A percentile compares a stretch with the other conserved stretches of the same genome.
Evolutionary conservation across 371 early-diverging fungal species (phyloP).

Genomic region (Mortierella sp.): DNA sequence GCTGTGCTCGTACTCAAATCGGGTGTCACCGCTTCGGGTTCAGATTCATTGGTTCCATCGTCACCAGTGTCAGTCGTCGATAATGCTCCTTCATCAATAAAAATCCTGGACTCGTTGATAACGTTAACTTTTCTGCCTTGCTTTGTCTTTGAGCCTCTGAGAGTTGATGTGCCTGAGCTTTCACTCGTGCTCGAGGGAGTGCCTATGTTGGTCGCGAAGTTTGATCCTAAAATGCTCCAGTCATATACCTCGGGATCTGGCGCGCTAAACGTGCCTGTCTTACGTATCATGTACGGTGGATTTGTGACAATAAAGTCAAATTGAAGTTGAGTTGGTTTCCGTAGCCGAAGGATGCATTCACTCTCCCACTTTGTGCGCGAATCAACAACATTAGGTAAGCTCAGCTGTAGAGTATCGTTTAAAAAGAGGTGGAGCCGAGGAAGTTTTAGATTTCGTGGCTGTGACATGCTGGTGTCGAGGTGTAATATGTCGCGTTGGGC

Average conservation of each 20-base stretch:
- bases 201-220: constrained; percentile 38
- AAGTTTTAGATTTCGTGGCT: constrained; percentile 50
- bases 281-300: constrained; percentile 79
- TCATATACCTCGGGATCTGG: constrained; percentile 71
- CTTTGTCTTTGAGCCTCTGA: constrained; percentile 48
- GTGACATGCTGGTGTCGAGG: constrained; percentile 53
- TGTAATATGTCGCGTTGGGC: constrained; percentile 50
- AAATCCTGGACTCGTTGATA: constrained; percentile 36
- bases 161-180: constrained; percentile 58
- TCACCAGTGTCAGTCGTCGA: constrained; percentile 10
- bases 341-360: constrained; percentile 57
- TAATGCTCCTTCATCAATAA: constrained; percentile 6
- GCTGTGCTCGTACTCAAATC: constrained; percentile 9
- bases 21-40: constrained; percentile 9
- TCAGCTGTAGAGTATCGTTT: constrained; percentile 69
- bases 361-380: constrained; percentile 57
- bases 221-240: constrained; percentile 61
- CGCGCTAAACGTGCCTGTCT: constrained; percentile 69
- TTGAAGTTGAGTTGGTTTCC: constrained; percentile 60
- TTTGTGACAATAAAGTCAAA: constrained; percentile 75
- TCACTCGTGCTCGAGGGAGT: constrained; percentile 55
- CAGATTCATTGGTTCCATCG: constrained; percentile 21
- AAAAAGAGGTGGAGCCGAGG: constrained; percentile 65
- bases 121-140: constrained; percentile 20
- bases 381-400: constrained; percentile 30